Conservation (phyloP, 208 protist species). For the Trypanosoma caninum region DNA sequence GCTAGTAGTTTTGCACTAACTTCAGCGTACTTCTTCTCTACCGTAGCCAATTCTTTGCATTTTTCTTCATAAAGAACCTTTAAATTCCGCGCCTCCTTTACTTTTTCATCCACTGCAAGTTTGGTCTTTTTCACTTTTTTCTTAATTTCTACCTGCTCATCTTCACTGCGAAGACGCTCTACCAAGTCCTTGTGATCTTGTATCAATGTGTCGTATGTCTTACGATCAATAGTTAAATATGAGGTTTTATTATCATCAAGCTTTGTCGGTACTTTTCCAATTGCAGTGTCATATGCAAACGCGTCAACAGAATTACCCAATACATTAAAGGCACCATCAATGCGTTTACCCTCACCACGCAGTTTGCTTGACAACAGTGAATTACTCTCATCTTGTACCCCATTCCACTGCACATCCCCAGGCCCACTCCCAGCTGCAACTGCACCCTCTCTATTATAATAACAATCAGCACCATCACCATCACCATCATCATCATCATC, state of each 20-base stretch:
- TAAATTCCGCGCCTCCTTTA: slow-evolving; percentile 38
- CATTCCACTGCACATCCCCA: slow-evolving; percentile 27
- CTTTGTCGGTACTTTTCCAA: slow-evolving; percentile 45
- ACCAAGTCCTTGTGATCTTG: slow-evolving; percentile 46
- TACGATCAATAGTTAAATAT: slow-evolving; percentile 41
- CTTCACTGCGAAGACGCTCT: slow-evolving; percentile 41
- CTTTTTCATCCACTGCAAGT: slow-evolving; percentile 21
- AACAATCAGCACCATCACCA: slow-evolving; percentile 17
- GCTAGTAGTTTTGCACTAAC: slow-evolving; percentile 29
- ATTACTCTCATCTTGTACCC: slow-evolving; percentile 46
- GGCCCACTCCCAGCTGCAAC: background rate
- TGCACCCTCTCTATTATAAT: background rate
- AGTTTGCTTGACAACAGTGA: slow-evolving; percentile 38
- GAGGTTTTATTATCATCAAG: slow-evolving; percentile 67
- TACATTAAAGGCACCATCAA: slow-evolving; percentile 9
- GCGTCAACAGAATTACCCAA: slow-evolving; percentile 57
- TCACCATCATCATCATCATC: slow-evolving; percentile 27
- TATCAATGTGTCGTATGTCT: slow-evolving; percentile 34
- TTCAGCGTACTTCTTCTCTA: slow-evolving; percentile 31
- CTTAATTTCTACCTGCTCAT: slow-evolving; percentile 43
- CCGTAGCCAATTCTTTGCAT: slow-evolving; percentile 33
- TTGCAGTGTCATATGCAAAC: slow-evolving; percentile 44
- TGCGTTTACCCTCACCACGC: slow-evolving; percentile 13
- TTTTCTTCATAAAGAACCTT: slow-evolving; percentile 36
- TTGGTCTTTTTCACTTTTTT: slow-evolving; percentile 16